Base-by-base conservation (phyloP, 768 basidiomycete genomes). In the Pisolithus microcarpus region DNA sequence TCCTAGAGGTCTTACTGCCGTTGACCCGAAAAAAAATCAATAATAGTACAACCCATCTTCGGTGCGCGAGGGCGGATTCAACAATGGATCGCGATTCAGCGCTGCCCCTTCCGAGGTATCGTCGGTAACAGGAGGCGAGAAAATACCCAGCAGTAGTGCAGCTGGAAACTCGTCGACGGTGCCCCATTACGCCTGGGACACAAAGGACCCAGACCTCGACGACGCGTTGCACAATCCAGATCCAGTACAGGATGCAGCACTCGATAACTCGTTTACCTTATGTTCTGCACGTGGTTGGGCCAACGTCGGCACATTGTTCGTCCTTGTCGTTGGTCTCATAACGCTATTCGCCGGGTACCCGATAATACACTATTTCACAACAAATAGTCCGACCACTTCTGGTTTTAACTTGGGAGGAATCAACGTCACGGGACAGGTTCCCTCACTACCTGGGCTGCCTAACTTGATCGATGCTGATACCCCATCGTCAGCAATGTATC, bases 171-270 rank as follows among this genome's bases (percentile, higher is more conserved):
- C 80, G 8, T 76, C 79, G 8, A 80, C 85, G 0, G 75, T 87
- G 5, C 86, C 85, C 15, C 76, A 82, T 60, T 85, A 81, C 61
- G 61, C 83, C 58, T 91, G 86, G 84, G 89, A 90, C 65, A 71
- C 71, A 21, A 82, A 78, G 61, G 91, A 91, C 51, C 84, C 90
- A 8, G 91, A 94, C 63, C 75, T 87, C 16, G 93, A 96, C 71
- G 94, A 97, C 65, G 78, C 81, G 19, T 76, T 97, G 19, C 94
- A 97, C 66, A 88, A 91, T 72, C 91, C 82, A 42, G 88, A 91
- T 71, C 79, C 87, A 24, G 72, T 79, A n/a, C 75, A 84, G 49
- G 85, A 84, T 48, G 79, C 78, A 3, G 74, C 74, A 1, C 70
- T 77, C 23, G 79, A 85, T 52, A 70, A 70, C 47, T 74, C 77